Evolutionary conservation across 169 alveolate genomes (phyloP).

Genomic region (Plasmodium inui): DNA sequence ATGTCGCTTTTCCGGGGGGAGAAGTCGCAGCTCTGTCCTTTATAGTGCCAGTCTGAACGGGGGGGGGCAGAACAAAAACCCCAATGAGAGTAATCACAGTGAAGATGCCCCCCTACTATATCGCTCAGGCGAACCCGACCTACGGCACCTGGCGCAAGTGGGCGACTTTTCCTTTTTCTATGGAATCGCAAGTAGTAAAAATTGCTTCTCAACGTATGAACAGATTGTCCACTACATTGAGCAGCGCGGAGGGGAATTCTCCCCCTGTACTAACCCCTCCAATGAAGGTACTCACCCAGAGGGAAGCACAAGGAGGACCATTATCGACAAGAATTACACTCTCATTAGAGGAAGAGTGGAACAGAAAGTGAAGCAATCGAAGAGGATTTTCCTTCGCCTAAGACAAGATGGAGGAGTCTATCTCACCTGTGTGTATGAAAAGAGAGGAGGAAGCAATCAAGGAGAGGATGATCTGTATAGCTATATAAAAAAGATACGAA

Average conservation of each 20-base stretch:
- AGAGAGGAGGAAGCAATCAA: not conserved
- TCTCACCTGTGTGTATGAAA: constrained; percentile 47
- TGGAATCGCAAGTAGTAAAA: not conserved
- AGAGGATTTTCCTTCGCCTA: constrained; percentile 29
- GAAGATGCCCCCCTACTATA: not conserved
- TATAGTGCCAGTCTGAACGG: not conserved
- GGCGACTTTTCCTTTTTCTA: constrained; percentile 46
- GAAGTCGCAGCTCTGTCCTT: not conserved
- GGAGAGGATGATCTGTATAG: constrained; percentile 3
- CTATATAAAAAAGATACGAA: constrained; percentile 50
- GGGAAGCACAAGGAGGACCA: not conserved
- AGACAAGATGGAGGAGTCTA: constrained; percentile 33
- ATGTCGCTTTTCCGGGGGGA: not conserved
- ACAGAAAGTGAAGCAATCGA: constrained; percentile 25
- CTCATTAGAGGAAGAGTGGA: constrained; percentile 40
- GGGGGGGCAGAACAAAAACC: not conserved
- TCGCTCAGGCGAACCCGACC: not conserved
- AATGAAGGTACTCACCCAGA: not conserved
- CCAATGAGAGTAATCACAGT: not conserved
- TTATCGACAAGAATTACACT: not conserved
- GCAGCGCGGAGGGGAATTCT: not conserved
- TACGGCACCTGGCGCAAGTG: not conserved
- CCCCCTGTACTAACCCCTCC: not conserved
- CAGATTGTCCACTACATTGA: constrained; percentile 11
- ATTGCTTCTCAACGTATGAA: constrained; percentile 4